Conservation (phyloP, 768 basidiomycete species). For the Saitozyma sp. region DNA sequence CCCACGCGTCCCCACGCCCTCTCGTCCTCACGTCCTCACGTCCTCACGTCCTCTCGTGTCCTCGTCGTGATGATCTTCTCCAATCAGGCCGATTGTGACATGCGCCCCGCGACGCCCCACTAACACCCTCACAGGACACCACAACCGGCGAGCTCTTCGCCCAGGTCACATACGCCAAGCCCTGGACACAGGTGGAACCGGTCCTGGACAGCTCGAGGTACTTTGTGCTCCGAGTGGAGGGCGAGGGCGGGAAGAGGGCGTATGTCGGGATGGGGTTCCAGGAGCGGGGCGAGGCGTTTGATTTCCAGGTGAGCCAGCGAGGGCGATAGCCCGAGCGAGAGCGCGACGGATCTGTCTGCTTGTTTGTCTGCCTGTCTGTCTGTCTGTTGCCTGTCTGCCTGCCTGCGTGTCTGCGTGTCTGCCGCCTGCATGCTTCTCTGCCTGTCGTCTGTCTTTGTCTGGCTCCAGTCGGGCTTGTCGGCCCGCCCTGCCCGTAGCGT, state of each 20-base stretch:
- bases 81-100: too few relatives aligned
- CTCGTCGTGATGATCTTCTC: background rate
- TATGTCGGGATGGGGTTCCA: conserved; percentile 92
- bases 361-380: too few relatives aligned
- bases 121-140: conserved; percentile 27
- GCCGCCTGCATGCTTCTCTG: too few relatives aligned
- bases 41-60: conserved; percentile 2
- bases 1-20: background rate
- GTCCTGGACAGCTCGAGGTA: conserved; percentile 93
- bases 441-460: too few relatives aligned
- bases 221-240: conserved; percentile 89
- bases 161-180: conserved; percentile 73
- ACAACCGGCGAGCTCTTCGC: conserved; percentile 71
- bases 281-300: conserved; percentile 81
- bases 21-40: background rate
- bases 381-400: background rate
- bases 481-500: too few relatives aligned
- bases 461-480: too few relatives aligned
- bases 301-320: conserved; percentile 69
- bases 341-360: background rate
- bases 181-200: conserved; percentile 84
- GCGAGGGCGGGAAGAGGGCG: conserved; percentile 73
- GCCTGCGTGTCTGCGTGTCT: background rate
- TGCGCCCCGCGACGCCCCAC: background rate
- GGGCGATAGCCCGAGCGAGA: background rate